Conservation (phyloP, 2,329 filamentous ascomycete genomes). For the Exophiala viscosa region DNA sequence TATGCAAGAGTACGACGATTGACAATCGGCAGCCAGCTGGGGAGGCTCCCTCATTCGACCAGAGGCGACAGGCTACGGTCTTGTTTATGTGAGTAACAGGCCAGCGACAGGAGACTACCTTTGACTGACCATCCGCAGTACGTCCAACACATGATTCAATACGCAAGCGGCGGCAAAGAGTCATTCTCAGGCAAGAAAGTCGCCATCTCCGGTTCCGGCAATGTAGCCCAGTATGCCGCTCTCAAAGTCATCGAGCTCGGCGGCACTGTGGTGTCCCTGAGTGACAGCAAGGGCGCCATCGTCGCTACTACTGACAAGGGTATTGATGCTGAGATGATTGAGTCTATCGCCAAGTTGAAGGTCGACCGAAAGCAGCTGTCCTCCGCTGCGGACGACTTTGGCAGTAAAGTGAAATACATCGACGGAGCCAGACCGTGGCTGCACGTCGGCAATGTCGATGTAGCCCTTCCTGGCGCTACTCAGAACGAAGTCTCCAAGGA, state of each 20-base stretch:
- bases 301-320: constrained; percentile 66
- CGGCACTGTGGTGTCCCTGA: constrained; percentile 85
- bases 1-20: not conserved
- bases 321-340: constrained; percentile 76
- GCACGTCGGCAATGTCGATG: constrained; percentile 83
- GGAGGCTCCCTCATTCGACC: constrained; percentile 91
- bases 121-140: constrained; percentile 49
- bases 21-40: constrained; percentile 57
- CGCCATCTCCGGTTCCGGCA: constrained; percentile 92
- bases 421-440: constrained; percentile 85
- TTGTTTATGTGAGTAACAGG: constrained; percentile 67
- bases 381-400: constrained; percentile 59
- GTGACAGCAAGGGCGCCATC: constrained; percentile 83
- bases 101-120: not conserved
- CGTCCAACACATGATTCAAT: constrained; percentile 89
- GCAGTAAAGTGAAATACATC: constrained; percentile 75
- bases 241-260: constrained; percentile 96
- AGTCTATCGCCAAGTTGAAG: constrained; percentile 79
- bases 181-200: constrained; percentile 87
- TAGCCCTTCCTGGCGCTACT: constrained; percentile 88
- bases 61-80: constrained; percentile 93
- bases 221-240: constrained; percentile 95
- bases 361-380: constrained; percentile 78
- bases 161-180: constrained; percentile 74
- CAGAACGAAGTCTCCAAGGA: constrained; percentile 96